Percentiles rank a stretch among this genome's conserved stretches.
phyloP scores from a whole-genome alignment of 768 basidiomycete species.

The Postia placenta region DNA sequence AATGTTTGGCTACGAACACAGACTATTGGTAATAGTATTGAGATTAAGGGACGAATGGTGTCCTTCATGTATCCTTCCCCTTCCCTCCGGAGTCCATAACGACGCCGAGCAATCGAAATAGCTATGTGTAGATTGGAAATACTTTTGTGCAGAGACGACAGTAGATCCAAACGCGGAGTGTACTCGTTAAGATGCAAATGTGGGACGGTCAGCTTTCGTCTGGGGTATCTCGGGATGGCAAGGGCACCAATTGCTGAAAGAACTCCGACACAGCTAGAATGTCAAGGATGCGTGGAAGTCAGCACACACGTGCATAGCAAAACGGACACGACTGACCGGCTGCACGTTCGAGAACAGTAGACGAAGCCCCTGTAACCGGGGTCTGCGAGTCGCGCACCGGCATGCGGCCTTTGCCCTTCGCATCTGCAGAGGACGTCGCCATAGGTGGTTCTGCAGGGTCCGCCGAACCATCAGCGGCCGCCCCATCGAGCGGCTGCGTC shows the following conservation, averaged over 20 bases:
- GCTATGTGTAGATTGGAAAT: too few species aligned
- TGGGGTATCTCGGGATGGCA: neutral
- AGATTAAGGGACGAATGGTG: neutral
- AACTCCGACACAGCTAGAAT: slow-evolving; percentile 4
- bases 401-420: neutral
- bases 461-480: neutral
- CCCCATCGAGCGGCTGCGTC: neutral
- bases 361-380: neutral
- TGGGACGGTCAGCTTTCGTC: too few species aligned
- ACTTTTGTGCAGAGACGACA: too few species aligned
- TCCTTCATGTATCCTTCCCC: neutral
- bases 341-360: neutral
- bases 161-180: too few species aligned
- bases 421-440: neutral
- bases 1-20: neutral
- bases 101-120: too few species aligned
- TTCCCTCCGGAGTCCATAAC: too few species aligned
- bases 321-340: slow-evolving; percentile 2
- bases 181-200: too few species aligned
- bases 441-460: neutral
- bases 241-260: neutral
- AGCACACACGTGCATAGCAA: neutral
- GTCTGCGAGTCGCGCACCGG: neutral
- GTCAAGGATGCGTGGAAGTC: neutral
- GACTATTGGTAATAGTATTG: neutral